Evolutionary conservation across 345 rosid genomes (phyloP), one percentile per base, ranked within the genome.

Genomic region (Citrus maxima): DNA sequence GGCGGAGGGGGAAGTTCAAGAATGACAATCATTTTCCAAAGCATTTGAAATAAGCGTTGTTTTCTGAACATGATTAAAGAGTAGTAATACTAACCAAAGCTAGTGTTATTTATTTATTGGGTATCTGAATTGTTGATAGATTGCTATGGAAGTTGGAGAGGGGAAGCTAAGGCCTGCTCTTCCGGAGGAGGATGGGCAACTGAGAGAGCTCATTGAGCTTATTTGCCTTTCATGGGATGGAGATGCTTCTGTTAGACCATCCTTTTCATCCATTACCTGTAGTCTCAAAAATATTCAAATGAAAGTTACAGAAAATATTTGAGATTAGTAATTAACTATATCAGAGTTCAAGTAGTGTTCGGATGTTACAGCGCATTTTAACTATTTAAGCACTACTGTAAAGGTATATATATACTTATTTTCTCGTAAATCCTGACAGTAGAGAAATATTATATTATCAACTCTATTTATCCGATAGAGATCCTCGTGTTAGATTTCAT

Each of bases 71-170:
- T 24, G 16, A 51, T 0, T 67, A 58, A 54, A 35, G 21, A 58
- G 6, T 5, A 10, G 4, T 46, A 12, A 13, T 46, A 13, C 18
- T 13, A 46, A 46, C 51, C 14, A 46, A 42, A 42, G 51, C 4
- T 46, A 46, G 18, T 13, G 51, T 46, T 1, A 46, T 46, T 46
- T 38, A 28, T 27, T 19, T 12, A 4, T 18, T 27, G 27, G 22
- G 22, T 7, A 28, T 28, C 6, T 69, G 7, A 32, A 21, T 77
- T 49, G n/a, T 54, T 22, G 27, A 30, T 49, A 91, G 91, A 91
- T 91, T 70, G 93, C 87, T 1, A 67, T 87, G 87, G 88, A 86
- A 80, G 90, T 89, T 37, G 92, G 79, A 55, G 92, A 89, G 54
- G 90, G 90, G 0, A 76, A 35, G 21, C 80, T 86, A 46, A 85